phyloP scores from a whole-genome alignment of 2,329 filamentous ascomycete genomes.

The Cercospora sp. region DNA sequence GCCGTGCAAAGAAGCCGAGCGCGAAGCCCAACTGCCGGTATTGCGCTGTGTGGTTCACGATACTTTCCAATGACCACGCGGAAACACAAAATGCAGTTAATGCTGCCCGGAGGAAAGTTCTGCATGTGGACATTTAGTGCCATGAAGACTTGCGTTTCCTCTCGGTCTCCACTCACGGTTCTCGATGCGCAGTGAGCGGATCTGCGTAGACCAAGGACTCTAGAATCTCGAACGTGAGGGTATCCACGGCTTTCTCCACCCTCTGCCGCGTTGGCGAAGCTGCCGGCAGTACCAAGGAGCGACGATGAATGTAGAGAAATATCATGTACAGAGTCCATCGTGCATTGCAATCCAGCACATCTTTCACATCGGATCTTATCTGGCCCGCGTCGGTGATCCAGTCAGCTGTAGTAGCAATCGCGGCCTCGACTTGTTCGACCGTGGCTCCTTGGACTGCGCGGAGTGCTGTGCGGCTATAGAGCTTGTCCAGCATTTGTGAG shows the following conservation, averaged over 20 bases:
- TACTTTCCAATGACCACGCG: not conserved
- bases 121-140: not conserved
- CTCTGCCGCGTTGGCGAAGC: not conserved
- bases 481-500: not conserved
- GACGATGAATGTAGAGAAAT: not conserved
- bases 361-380: not conserved
- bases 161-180: not conserved
- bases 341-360: not conserved
- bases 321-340: not conserved
- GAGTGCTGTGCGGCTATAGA: not conserved
- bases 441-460: not conserved
- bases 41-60: not conserved
- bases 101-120: not conserved
- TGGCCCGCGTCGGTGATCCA: not conserved
- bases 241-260: not conserved
- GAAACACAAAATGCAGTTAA: not conserved
- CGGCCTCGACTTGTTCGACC: not conserved
- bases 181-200: not conserved
- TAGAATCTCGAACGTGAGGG: not conserved
- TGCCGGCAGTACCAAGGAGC: not conserved
- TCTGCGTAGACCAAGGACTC: not conserved
- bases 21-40: not conserved
- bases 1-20: not conserved
- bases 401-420: not conserved
- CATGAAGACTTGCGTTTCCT: not conserved